Percentiles rank a stretch among this genome's conserved stretches.
Evolutionary conservation across 164 flowering plant species (phyloP).

Genomic region (Vitis amurensis): DNA sequence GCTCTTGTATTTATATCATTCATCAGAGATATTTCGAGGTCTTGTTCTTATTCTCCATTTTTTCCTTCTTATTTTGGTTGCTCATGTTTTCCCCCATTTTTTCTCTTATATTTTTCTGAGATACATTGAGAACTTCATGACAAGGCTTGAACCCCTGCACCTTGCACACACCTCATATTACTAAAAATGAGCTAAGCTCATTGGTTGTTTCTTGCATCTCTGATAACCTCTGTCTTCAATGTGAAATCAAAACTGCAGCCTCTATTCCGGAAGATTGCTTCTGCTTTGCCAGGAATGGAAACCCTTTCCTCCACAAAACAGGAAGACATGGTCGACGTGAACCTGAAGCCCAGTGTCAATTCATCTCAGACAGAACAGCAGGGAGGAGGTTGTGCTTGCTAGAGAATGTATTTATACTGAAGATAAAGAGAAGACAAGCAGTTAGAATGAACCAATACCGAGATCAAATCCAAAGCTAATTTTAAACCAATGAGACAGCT

Average conservation of each 20-base stretch:
- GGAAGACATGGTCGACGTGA: constrained; percentile 87
- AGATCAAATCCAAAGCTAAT: too few species aligned
- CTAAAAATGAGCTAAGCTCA: background rate
- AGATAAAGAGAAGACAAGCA: background rate
- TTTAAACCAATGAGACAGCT: background rate
- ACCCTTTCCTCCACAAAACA: constrained; percentile 70
- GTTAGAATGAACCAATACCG: background rate
- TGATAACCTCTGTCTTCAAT: background rate
- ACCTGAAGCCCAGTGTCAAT: constrained; percentile 54
- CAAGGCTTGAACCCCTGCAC: background rate
- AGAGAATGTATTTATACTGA: constrained; percentile 4
- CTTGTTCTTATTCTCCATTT: too few species aligned
- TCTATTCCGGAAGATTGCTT: constrained; percentile 83
- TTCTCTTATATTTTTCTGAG: too few species aligned
- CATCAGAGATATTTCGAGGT: too few species aligned
- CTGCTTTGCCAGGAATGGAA: constrained; percentile 87
- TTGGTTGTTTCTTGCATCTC: background rate
- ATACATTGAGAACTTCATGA: too few species aligned
- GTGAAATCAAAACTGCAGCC: constrained; percentile 46
- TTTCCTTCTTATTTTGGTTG: too few species aligned
- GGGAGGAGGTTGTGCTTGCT: constrained; percentile 78
- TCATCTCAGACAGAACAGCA: constrained; percentile 61
- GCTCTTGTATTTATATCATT: too few species aligned
- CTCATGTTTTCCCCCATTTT: too few species aligned
- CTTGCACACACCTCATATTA: background rate